Evolutionary conservation across 495 filamentous ascomycete genomes (phyloP), one percentile per base, ranked within the genome.

Genomic region (Aspergillus olivimuriae): DNA sequence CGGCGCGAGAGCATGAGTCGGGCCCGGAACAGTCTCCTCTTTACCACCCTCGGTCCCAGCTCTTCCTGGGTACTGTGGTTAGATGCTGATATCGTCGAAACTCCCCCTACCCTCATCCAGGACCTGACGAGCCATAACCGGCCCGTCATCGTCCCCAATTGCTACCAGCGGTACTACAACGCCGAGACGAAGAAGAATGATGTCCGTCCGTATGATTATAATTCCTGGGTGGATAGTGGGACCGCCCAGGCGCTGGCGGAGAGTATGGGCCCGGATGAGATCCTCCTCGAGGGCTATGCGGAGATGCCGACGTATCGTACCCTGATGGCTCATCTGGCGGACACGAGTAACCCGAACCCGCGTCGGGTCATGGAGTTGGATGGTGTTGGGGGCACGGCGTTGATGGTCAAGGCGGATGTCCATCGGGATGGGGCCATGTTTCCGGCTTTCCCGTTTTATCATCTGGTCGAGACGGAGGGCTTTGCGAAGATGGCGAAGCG

Each of bases 391-490:
- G 92, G 92, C 4, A 95, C 92, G 2, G 87, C 91, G 5, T 72
- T 98, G 43, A 65, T 98, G 64, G 92, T 98, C 12, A 96, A 96
- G 70, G 92, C 94, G 0, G 94, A 97, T 43, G 92, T 98, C 6
- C 92, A 98, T 56, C 78, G 92, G 11, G 94, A 98, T 60, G 92
- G 92, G 3, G 92, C 94, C 43, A 98, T 98, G 92, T 98, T 98
- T 63, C 92, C 92, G 14, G 77, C 92, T 0, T 98, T 98, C 61
- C 65, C 91, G 3, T 98, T 98, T 59, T 98, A 94, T 57, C 86
- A 97, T 64, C 65, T 98, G 20, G 91, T 98, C 49, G 92, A 98
- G 70, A 97, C 94, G 4, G 92, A 98, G 60, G 92, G 92, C 0
- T 98, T 98, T 56, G 91, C 94, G 11, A 95, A 90, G 67, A 98